Evolutionary conservation across 108 stramenopile genomes (phyloP).

Genomic region (Nannochloropsis granulata): DNA sequence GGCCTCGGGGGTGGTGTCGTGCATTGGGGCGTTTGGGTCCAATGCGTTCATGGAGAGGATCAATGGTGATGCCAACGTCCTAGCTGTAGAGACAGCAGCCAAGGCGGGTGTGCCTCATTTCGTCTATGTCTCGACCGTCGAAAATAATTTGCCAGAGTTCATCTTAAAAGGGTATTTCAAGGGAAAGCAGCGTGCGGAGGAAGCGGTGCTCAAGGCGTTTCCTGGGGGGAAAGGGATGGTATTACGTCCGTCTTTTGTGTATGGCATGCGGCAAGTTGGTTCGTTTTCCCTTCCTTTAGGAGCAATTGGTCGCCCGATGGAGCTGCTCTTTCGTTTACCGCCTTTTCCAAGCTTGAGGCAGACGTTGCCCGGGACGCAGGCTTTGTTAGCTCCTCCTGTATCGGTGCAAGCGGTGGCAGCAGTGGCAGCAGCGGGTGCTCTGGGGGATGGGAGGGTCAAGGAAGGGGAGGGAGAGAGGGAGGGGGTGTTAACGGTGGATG

Average conservation of each 20-base stretch:
- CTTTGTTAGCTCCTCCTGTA: constrained; percentile 29
- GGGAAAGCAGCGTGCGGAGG: constrained; percentile 53
- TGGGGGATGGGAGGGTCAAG: neutral
- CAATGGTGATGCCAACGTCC: constrained; percentile 55
- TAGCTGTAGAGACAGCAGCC: constrained; percentile 41
- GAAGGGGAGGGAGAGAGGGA: neutral
- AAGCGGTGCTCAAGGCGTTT: constrained; percentile 23
- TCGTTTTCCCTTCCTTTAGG: constrained; percentile 24
- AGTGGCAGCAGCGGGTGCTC: constrained; percentile 29
- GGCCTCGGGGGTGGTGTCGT: constrained; percentile 43
- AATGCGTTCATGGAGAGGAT: constrained; percentile 52
- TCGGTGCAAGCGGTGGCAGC: constrained; percentile 17
- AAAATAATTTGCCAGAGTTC: constrained; percentile 21
- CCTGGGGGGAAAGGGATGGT: constrained; percentile 32
- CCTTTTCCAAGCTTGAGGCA: constrained; percentile 10
- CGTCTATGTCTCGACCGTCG: constrained; percentile 54
- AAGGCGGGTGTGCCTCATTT: constrained; percentile 38
- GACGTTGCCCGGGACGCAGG: constrained; percentile 18
- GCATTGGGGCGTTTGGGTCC: constrained; percentile 54
- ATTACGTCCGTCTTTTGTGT: constrained; percentile 53
- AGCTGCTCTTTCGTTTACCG: constrained; percentile 6
- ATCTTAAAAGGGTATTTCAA: constrained; percentile 51
- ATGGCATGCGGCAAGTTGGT: constrained; percentile 36
- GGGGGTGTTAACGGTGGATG: constrained; percentile 11
- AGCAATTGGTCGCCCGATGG: constrained; percentile 10